phyloP scores from a whole-genome alignment of 768 basidiomycete species.

The Amylocystis lapponica region DNA sequence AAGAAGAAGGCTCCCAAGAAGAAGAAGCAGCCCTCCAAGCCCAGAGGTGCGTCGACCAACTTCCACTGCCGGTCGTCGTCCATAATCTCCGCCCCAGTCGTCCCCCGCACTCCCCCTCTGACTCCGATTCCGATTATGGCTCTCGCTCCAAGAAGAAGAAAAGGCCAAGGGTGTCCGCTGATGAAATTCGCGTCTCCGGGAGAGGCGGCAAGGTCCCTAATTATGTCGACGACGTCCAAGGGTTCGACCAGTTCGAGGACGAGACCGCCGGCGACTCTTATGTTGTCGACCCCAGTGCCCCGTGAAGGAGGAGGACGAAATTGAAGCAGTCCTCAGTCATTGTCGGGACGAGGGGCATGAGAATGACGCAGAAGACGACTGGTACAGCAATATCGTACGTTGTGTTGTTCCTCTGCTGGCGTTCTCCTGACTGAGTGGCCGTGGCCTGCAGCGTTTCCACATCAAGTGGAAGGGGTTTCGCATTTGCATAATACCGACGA shows the following conservation, averaged over 20 bases:
- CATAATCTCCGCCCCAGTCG: slow-evolving; percentile 31
- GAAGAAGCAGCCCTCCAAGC: slow-evolving; percentile 59
- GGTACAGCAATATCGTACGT: slow-evolving; percentile 80
- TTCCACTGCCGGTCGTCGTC: slow-evolving; percentile 7
- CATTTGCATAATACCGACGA: slow-evolving; percentile 99
- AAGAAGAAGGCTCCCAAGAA: slow-evolving; percentile 65
- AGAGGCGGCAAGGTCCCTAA: slow-evolving; percentile 79
- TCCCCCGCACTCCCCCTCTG: slow-evolving; percentile 54
- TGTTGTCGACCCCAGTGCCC: slow-evolving; percentile 33
- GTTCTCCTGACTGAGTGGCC: background rate
- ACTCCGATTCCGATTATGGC: slow-evolving; percentile 86
- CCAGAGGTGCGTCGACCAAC: slow-evolving; percentile 45
- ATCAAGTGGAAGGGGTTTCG: slow-evolving; percentile 99
- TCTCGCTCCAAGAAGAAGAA: slow-evolving; percentile 86
- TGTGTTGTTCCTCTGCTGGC: background rate
- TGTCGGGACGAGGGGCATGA: slow-evolving; percentile 78
- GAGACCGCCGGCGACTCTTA: slow-evolving; percentile 45
- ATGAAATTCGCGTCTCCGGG: slow-evolving; percentile 73
- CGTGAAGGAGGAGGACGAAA: slow-evolving; percentile 68
- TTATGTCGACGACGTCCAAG: slow-evolving; percentile 64
- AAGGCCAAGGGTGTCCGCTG: slow-evolving; percentile 45
- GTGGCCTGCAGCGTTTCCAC: slow-evolving; percentile 73
- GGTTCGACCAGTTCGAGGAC: slow-evolving; percentile 73
- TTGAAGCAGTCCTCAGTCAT: slow-evolving; percentile 87
- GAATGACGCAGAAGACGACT: slow-evolving; percentile 73